Conservation (phyloP, 306 rosid species). For the Quercus agrifolia region DNA sequence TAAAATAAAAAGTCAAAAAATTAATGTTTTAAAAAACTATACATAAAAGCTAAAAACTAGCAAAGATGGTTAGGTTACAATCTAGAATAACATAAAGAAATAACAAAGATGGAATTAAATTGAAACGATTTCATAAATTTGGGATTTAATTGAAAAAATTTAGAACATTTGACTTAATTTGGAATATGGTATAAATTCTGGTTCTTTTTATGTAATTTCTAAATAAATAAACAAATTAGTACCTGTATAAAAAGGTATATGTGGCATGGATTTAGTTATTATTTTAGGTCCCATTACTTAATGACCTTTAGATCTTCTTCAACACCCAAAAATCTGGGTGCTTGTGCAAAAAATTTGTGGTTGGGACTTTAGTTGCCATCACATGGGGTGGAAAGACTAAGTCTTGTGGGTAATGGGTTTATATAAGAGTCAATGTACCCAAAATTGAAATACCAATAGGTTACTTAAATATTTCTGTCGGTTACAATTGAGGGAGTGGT, state of each 20-base stretch:
- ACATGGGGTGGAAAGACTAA: conserved; percentile 9
- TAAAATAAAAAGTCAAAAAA: too few relatives aligned
- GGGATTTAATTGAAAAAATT: too few relatives aligned
- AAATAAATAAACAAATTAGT: neutral
- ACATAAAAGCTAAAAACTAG: too few relatives aligned
- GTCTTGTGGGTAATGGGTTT: neutral
- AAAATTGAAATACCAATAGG: conserved; percentile 29
- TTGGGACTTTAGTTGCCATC: conserved; percentile 20
- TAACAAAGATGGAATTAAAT: too few relatives aligned
- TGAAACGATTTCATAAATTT: too few relatives aligned
- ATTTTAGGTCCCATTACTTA: conserved; percentile 26
- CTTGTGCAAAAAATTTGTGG: too few relatives aligned
- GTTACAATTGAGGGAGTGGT: conserved; percentile 17
- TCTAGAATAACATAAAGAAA: too few relatives aligned
- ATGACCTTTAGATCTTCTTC: conserved; percentile 22
- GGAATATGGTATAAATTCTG: too few relatives aligned
- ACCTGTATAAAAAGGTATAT: conserved; percentile 24
- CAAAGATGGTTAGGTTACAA: too few relatives aligned
- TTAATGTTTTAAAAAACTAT: too few relatives aligned
- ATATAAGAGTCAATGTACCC: neutral
- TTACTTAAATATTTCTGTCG: conserved; percentile 32
- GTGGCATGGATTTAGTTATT: conserved; percentile 30
- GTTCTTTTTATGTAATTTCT: too few relatives aligned
- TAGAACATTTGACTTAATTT: too few relatives aligned
- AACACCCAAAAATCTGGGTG: neutral